Evolutionary conservation across 2,329 filamentous ascomycete species (phyloP).

Genomic region (Teratosphaeriaceae sp.): DNA sequence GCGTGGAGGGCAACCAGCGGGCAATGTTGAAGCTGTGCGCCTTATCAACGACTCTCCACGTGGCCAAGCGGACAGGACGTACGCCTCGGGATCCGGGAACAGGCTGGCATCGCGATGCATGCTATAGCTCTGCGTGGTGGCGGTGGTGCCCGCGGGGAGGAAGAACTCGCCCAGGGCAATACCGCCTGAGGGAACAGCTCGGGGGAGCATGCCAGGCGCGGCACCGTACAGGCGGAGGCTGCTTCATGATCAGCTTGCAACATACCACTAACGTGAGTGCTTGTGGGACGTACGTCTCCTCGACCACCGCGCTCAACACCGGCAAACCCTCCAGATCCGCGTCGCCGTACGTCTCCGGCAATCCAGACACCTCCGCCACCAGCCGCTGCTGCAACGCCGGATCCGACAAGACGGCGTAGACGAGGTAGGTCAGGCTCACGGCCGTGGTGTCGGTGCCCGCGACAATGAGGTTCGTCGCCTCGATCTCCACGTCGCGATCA

Average conservation of each 20-base stretch:
- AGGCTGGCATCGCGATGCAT: slow-evolving; percentile 21
- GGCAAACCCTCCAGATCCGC: slow-evolving; percentile 18
- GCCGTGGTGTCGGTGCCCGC: slow-evolving; percentile 29
- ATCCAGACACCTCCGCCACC: slow-evolving; percentile 19
- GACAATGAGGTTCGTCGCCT: slow-evolving; percentile 24
- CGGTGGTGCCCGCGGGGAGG: slow-evolving; percentile 20
- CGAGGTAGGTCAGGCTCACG: slow-evolving; percentile 24
- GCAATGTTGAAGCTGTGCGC: slow-evolving; percentile 20
- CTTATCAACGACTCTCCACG: too few relatives aligned
- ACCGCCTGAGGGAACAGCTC: slow-evolving; percentile 22
- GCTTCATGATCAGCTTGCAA: background rate
- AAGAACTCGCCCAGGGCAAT: slow-evolving; percentile 15
- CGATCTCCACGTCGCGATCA: slow-evolving; percentile 22
- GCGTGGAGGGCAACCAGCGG: slow-evolving; percentile 15
- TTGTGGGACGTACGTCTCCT: slow-evolving; percentile 16
- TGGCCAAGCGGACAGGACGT: too few relatives aligned
- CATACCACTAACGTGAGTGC: background rate
- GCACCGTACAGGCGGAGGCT: slow-evolving; percentile 26
- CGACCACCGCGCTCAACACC: slow-evolving; percentile 21
- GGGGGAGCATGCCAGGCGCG: slow-evolving; percentile 24
- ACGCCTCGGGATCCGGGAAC: slow-evolving; percentile 21
- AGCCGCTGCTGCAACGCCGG: slow-evolving; percentile 14
- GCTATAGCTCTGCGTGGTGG: slow-evolving; percentile 23
- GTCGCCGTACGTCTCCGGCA: slow-evolving; percentile 16
- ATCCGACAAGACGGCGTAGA: slow-evolving; percentile 23